Evolutionary conservation across 169 alveolate species (phyloP), one percentile per base, ranked within the genome.

Genomic region (Cryptosporidium baileyi): DNA sequence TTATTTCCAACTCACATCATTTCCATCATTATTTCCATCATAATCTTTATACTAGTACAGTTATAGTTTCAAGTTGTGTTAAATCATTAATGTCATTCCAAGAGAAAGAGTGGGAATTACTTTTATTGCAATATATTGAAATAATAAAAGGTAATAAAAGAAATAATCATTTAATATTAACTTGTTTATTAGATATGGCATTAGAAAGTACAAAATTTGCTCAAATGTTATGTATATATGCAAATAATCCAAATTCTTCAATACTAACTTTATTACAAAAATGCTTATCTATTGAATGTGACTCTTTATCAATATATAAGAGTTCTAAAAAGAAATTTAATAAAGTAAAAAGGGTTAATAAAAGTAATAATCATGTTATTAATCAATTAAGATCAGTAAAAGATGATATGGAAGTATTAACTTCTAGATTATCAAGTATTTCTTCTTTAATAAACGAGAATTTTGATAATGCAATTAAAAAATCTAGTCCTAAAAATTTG

Each of bases 111-210:
- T 74, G 85, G 85, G 85, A 74, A 59, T 41, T 74, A 36, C 30
- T 74, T 13, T 43, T 74, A 34, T 26, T 74, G 32, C 85, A 74
- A 44, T 74, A 74, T 43, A 74, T 74, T 41, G 85, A 74, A 45
- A 74, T 74, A 1, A 74, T 74, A 40, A 74, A 74, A 15, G 54
- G 85, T 28, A 54, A n/a, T 43, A 74, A 74, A 30, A 74, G 45
- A 36, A 74, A 74, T 17, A 54, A 38, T 11, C 52, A 51, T 5
- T 22, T 74, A 47, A 19, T 74, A 40, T 0, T 74, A 28, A 41
- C 67, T 3, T 34, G 85, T 19, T 41, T 74, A 13, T 54, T 74
- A 24, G 85, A 74, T 74, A 74, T 74, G 85, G 85, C 85, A 74
- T n/a, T 74, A 74, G 36, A 52, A 54, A 74, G 57, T 19, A 54